These are phyloP conservation scores for Tillandsia fasciculata DNA, from an alignment of 176 grass and related monocot species.

Conservation along the genomic window DNA sequence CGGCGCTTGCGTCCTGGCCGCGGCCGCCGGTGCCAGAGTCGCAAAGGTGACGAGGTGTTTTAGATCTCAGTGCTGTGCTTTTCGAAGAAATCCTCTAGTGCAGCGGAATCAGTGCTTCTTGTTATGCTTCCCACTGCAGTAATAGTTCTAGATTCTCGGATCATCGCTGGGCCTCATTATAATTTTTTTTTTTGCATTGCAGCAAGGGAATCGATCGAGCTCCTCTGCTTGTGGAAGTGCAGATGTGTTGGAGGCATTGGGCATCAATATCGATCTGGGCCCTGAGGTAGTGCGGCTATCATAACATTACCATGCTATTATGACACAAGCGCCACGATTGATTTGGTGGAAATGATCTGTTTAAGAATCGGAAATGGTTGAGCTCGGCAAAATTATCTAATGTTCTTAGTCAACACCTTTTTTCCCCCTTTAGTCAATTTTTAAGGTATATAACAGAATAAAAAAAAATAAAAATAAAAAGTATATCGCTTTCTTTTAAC, in stretches of 20 bases:
- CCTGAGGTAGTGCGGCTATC: constrained; percentile 46
- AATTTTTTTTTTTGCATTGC: constrained; percentile 14
- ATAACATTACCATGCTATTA: not conserved
- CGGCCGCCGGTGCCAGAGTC: constrained; percentile 70
- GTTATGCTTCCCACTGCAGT: not conserved
- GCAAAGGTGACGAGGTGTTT: constrained; percentile 50
- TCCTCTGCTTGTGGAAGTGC: constrained; percentile 95
- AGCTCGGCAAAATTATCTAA: no score
- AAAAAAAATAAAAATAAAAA: no score
- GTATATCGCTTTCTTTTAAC: no score
- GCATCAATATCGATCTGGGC: constrained; percentile 73
- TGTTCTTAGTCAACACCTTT: no score
- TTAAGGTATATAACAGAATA: no score
- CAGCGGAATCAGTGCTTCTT: not conserved
- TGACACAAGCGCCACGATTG: not conserved
- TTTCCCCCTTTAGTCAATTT: no score
- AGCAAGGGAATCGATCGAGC: constrained; percentile 94
- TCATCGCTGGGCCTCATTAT: not conserved
- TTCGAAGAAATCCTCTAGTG: no score
- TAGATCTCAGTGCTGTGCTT: not conserved
- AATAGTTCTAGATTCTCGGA: not conserved
- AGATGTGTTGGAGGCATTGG: constrained; percentile 80
- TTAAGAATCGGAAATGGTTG: no score
- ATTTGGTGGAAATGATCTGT: not conserved
- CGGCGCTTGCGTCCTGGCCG: constrained; percentile 75